Evolutionary conservation across 2,329 filamentous ascomycete species (phyloP).

Genomic region (Colletotrichum tabaci): DNA sequence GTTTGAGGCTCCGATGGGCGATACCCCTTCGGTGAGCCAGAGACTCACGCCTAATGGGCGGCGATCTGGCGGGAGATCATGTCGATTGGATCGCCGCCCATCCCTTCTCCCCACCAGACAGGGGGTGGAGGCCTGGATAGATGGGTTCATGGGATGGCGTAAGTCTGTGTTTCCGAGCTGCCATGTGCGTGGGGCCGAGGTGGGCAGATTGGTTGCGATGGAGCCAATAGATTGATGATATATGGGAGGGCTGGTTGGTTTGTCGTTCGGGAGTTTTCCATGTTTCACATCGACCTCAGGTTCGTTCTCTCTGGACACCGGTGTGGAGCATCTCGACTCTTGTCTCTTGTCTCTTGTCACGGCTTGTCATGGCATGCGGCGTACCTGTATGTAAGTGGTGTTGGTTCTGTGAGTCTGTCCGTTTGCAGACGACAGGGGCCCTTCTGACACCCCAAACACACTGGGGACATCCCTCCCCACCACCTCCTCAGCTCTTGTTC

Average conservation of each 20-base stretch:
- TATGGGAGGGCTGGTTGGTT: neutral
- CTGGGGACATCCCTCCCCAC: neutral
- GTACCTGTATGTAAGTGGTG: neutral
- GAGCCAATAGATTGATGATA: conserved; percentile 6
- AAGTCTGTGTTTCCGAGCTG: conserved; percentile 37
- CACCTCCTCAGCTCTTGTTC: neutral
- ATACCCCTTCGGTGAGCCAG: conserved; percentile 32
- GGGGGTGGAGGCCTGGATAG: no score
- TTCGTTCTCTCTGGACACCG: neutral
- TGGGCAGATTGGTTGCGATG: conserved; percentile 17
- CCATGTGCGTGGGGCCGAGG: conserved; percentile 30
- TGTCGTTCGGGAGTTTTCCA: conserved; percentile 16
- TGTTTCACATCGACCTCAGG: conserved; percentile 38
- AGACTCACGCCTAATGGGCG: conserved; percentile 16
- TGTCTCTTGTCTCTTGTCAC: conserved; percentile 8
- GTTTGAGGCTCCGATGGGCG: conserved; percentile 39
- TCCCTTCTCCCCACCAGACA: conserved; percentile 22
- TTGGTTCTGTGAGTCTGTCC: no score
- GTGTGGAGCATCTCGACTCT: neutral
- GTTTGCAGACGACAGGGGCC: conserved; percentile 1
- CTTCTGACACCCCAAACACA: conserved; percentile 3
- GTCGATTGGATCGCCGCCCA: conserved; percentile 39
- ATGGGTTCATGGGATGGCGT: conserved; percentile 34
- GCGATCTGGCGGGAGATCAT: conserved; percentile 39
- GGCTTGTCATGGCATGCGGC: conserved; percentile 30